Percentiles rank a stretch among this genome's conserved stretches.
Evolutionary conservation across 2,329 filamentous ascomycete species (phyloP).

Genomic region (Pyrenochaeta sp.): DNA sequence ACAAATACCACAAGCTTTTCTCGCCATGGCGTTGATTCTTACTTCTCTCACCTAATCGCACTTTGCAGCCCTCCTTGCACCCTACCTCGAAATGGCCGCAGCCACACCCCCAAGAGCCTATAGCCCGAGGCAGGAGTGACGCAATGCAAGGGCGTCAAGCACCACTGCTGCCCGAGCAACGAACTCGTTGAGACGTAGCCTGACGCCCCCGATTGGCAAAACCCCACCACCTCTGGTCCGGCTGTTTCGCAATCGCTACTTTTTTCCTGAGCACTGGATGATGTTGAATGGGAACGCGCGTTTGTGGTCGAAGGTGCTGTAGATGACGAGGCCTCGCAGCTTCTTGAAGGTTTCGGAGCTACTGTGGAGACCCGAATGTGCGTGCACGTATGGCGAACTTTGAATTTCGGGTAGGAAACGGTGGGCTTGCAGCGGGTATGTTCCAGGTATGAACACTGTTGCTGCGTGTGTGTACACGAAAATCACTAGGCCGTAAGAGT

Average conservation of each 20-base stretch:
- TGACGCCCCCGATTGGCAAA: not conserved
- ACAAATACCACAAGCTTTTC: too few species aligned
- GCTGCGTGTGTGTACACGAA: too few species aligned
- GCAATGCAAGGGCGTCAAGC: too few species aligned
- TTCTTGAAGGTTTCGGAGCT: not conserved
- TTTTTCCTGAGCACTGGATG: not conserved
- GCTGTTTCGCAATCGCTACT: slow-evolving; percentile 1
- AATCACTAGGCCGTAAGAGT: too few species aligned
- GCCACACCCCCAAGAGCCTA: too few species aligned
- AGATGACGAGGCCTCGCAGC: not conserved
- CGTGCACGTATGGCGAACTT: not conserved
- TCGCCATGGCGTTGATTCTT: too few species aligned
- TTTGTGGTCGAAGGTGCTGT: not conserved
- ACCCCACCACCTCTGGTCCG: not conserved
- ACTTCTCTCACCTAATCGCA: too few species aligned
- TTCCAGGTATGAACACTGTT: not conserved
- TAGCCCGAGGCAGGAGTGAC: too few species aligned
- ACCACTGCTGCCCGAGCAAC: too few species aligned
- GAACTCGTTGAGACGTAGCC: too few species aligned
- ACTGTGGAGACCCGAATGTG: slow-evolving; percentile 15
- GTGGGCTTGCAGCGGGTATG: not conserved
- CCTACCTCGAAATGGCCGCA: too few species aligned
- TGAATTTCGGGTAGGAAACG: not conserved
- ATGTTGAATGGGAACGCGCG: not conserved
- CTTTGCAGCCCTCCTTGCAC: too few species aligned